Conservation (phyloP, 257 asterid genomes). For the Fraxinus americana region DNA sequence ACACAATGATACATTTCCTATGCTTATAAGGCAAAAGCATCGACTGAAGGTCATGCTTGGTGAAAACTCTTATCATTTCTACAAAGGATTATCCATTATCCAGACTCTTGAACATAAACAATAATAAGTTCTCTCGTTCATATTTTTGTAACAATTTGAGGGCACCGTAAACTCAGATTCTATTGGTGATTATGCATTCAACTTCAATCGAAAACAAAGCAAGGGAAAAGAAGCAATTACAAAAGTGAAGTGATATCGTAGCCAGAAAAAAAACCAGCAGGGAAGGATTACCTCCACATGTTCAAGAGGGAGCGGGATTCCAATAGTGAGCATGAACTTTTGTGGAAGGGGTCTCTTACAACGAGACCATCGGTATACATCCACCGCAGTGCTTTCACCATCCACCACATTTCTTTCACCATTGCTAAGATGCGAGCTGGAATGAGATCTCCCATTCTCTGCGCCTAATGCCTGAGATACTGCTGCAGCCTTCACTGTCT, state of each 20-base stretch:
- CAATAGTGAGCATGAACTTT: slow-evolving; percentile 59
- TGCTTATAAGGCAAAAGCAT: not conserved
- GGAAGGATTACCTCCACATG: slow-evolving; percentile 70
- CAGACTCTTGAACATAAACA: not conserved
- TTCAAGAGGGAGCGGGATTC: slow-evolving; percentile 84
- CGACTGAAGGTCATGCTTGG: not conserved
- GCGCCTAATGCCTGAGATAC: slow-evolving; percentile 49
- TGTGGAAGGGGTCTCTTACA: slow-evolving; percentile 81
- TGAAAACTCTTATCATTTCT: not conserved
- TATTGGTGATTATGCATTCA: not conserved
- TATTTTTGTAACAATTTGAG: not conserved
- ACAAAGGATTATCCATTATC: not conserved
- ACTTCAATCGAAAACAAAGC: not conserved
- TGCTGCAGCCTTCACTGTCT: slow-evolving; percentile 54
- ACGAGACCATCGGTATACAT: slow-evolving; percentile 82
- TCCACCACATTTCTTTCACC: slow-evolving; percentile 62
- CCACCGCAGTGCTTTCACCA: slow-evolving; percentile 59
- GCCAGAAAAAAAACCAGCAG: not conserved
- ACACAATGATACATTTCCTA: not conserved
- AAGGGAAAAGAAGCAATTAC: not conserved
- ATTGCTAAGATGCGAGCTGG: slow-evolving; percentile 42
- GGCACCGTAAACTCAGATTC: not conserved
- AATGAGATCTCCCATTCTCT: slow-evolving; percentile 60
- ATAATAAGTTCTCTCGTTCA: not conserved
- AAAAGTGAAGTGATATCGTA: not conserved